Percentiles rank a stretch among this genome's conserved stretches.
Evolutionary conservation across 495 filamentous ascomycete genomes (phyloP).

Genomic region (Aspergillus egyptiacus): DNA sequence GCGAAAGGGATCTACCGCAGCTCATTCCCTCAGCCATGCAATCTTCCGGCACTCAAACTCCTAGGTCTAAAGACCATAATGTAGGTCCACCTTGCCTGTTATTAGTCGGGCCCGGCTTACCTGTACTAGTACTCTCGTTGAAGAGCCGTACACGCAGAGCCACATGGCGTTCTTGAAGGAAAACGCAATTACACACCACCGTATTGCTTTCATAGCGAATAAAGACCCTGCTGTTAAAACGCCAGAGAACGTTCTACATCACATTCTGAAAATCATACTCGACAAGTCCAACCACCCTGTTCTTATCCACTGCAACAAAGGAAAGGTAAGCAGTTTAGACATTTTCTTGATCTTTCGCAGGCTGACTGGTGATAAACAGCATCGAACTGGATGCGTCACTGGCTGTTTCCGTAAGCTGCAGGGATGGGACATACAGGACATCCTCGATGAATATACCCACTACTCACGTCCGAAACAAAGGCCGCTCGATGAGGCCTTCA

Average conservation of each 20-base stretch:
- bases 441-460: slow-evolving; percentile 60
- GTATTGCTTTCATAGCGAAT: slow-evolving; percentile 69
- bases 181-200: slow-evolving; percentile 58
- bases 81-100: slow-evolving; percentile 38
- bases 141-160: slow-evolving; percentile 52
- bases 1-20: slow-evolving; percentile 68
- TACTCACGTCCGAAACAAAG: slow-evolving; percentile 62
- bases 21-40: slow-evolving; percentile 59
- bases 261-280: slow-evolving; percentile 58
- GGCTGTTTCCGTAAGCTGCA: slow-evolving; percentile 61
- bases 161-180: slow-evolving; percentile 55
- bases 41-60: slow-evolving; percentile 57
- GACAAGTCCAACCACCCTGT: slow-evolving; percentile 65
- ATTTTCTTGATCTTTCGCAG: background rate
- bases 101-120: background rate
- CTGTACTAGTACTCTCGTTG: slow-evolving; percentile 61
- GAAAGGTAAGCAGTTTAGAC: slow-evolving; percentile 50
- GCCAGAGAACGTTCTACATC: slow-evolving; percentile 53
- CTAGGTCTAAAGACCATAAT: slow-evolving; percentile 69
- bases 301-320: slow-evolving; percentile 84
- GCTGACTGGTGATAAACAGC: slow-evolving; percentile 34
- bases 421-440: slow-evolving; percentile 51
- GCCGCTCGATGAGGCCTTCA: slow-evolving; percentile 46
- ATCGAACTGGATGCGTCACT: slow-evolving; percentile 78
- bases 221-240: slow-evolving; percentile 54